A percentile compares a stretch with the other conserved stretches of the same genome.
phyloP scores from a whole-genome alignment of 2,329 filamentous ascomycete genomes.

The Dactylella cylindrospora region DNA sequence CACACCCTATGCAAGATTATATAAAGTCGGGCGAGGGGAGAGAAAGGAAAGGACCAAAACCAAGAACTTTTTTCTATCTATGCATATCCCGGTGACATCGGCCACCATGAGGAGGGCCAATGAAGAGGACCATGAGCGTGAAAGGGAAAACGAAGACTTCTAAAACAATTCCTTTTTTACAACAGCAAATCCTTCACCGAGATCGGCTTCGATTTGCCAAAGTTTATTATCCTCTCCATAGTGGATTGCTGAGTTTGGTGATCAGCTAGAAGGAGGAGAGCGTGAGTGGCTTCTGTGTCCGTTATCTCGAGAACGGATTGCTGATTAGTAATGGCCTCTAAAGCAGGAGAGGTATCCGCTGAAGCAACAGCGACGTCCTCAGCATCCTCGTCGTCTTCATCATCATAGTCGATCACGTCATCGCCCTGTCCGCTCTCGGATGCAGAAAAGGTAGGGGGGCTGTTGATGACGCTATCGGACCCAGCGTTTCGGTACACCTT shows the following conservation, averaged over 20 bases:
- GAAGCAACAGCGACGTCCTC: slow-evolving; percentile 17
- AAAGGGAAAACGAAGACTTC: neutral
- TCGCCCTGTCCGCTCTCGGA: slow-evolving; percentile 30
- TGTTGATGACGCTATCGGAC: slow-evolving; percentile 27
- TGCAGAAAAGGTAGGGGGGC: slow-evolving; percentile 37
- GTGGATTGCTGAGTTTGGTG: slow-evolving; percentile 29
- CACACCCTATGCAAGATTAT: no score
- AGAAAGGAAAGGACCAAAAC: slow-evolving; percentile 15
- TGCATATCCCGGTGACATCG: slow-evolving; percentile 15
- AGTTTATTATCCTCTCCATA: slow-evolving; percentile 28
- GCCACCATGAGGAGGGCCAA: neutral
- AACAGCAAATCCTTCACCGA: slow-evolving; percentile 41
- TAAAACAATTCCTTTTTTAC: no score
- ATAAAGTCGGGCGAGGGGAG: neutral
- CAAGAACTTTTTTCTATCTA: slow-evolving; percentile 40
- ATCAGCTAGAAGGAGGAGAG: slow-evolving; percentile 48
- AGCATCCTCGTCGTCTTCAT: slow-evolving; percentile 26
- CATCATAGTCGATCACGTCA: slow-evolving; percentile 29
- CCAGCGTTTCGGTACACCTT: slow-evolving; percentile 42
- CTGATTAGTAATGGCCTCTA: slow-evolving; percentile 14
- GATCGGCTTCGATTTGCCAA: slow-evolving; percentile 37
- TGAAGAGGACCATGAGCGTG: neutral
- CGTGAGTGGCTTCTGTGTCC: slow-evolving; percentile 48
- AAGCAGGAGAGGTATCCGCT: slow-evolving; percentile 24
- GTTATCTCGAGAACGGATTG: slow-evolving; percentile 30